Evolutionary conservation across 306 rosid genomes (phyloP), one percentile per base, ranked within the genome.

Genomic region (Ammopiptanthus mongolicus): DNA sequence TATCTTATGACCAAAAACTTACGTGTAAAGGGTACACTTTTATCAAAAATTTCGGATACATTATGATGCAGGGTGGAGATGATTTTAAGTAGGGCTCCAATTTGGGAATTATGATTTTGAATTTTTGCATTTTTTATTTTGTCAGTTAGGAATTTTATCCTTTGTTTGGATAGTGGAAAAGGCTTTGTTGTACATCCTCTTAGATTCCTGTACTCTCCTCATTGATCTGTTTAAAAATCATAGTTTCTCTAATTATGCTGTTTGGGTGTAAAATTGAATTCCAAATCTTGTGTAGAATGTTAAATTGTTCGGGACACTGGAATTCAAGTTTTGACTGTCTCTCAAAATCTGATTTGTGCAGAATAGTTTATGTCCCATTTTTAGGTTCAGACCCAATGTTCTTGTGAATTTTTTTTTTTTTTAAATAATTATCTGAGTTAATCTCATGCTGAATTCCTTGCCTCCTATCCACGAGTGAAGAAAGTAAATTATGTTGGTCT

Each of bases 401-500:
- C 15, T 14, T 36, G 36, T 19, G 23, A 33, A 15, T 33, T 47
- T 22, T 47, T 77, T 18, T 29, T 18, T 1, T 25, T 10, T 52
- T 28, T 3, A 19, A 63, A 6, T n/a, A 22, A 18, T 63, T 13
- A 65, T 52, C 67, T 36, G 47, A 64, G 56, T 67, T 18, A 10
- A 69, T 70, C 41, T 66, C 60, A 65, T 79, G 87, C 98, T 12
- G 97, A 90, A 81, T 95, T 87, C 86, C 97, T 95, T n/a, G 73
- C 85, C 22, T 83, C 95, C 75, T 91, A 91, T 86, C 88, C 96
- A 15, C 91, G 81, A 39, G 96, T 91, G 51, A 85, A 79, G 86
- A 81, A 84, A 85, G 97, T 95, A 65, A 80, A 86, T 82, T 90
- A 90, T 78, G 91, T 96, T 56, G 95, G 96, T 73, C 85, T 91